Percentiles rank a stretch among this genome's conserved stretches.
phyloP scores from a whole-genome alignment of 176 grass and related monocot genomes.

The Tuctoria greenei region DNA sequence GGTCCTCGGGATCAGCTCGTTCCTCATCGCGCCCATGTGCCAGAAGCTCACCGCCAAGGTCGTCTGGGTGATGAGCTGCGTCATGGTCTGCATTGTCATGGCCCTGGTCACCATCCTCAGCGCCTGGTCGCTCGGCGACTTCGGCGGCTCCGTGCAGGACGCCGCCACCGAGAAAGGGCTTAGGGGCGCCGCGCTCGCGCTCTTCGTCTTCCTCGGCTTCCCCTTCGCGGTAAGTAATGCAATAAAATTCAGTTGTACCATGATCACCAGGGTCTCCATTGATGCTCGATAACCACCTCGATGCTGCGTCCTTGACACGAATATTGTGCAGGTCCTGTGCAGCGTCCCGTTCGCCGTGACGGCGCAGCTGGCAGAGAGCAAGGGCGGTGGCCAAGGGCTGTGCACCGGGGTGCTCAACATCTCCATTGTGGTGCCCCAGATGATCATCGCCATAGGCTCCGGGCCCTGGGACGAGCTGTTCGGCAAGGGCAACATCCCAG shows the following conservation, averaged over 20 bases:
- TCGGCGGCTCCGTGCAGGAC: constrained; percentile 50
- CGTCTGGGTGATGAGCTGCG: constrained; percentile 68
- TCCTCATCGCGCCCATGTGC: constrained; percentile 80
- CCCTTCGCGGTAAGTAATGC: constrained; percentile 67
- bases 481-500: constrained; percentile 73
- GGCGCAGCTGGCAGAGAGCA: constrained; percentile 50
- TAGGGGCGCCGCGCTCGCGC: constrained; percentile 34
- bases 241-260: too few relatives aligned
- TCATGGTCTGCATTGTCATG: constrained; percentile 58
- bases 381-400: constrained; percentile 76
- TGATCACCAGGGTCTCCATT: not conserved
- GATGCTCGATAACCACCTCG: not conserved
- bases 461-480: constrained; percentile 83
- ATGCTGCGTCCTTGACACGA: too few relatives aligned
- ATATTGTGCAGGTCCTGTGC: constrained; percentile 48
- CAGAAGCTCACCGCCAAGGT: constrained; percentile 42
- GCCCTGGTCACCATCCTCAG: constrained; percentile 53
- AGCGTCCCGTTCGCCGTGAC: constrained; percentile 88
- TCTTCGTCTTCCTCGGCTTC: constrained; percentile 74
- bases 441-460: constrained; percentile 59
- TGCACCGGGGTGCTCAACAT: constrained; percentile 84
- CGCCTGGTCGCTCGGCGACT: constrained; percentile 58
- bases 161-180: constrained; percentile 39
- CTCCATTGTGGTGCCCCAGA: constrained; percentile 75
- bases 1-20: constrained; percentile 57